A percentile compares a stretch with the other conserved stretches of the same genome.
Evolutionary conservation across 129 eudicot species (phyloP).

Genomic region (Centella asiatica): DNA sequence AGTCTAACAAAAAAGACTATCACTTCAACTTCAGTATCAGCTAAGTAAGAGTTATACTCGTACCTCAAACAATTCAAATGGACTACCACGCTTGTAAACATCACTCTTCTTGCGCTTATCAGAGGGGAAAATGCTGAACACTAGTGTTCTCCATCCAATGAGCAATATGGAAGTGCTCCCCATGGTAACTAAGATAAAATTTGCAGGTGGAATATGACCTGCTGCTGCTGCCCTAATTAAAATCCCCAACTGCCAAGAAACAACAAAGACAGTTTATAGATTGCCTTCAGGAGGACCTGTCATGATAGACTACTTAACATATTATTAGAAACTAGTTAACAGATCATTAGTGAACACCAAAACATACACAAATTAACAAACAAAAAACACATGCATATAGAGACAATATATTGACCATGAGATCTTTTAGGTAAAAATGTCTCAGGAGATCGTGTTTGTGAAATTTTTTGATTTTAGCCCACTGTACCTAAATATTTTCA

Average conservation of each 20-base stretch:
- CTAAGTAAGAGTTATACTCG: background rate
- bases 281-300: background rate
- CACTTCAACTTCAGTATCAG: background rate
- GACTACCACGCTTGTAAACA: slow-evolving; percentile 76
- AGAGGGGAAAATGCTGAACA: slow-evolving; percentile 43
- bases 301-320: background rate
- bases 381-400: background rate
- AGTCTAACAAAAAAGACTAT: background rate
- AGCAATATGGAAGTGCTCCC: slow-evolving; percentile 89
- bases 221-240: slow-evolving; percentile 44
- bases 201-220: slow-evolving; percentile 68
- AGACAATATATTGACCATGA: background rate
- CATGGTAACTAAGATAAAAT: slow-evolving; percentile 64
- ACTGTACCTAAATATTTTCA: no score
- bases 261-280: background rate
- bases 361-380: no score
- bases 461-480: no score
- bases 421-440: no score
- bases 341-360: background rate
- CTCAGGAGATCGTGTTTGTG: no score
- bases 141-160: slow-evolving; percentile 77
- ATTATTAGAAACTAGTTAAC: background rate
- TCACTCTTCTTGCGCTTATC: slow-evolving; percentile 62
- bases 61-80: slow-evolving; percentile 90
- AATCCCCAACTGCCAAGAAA: slow-evolving; percentile 61